Conservation (phyloP, 2,329 filamentous ascomycete species). For the Trichoderma harzianum region DNA sequence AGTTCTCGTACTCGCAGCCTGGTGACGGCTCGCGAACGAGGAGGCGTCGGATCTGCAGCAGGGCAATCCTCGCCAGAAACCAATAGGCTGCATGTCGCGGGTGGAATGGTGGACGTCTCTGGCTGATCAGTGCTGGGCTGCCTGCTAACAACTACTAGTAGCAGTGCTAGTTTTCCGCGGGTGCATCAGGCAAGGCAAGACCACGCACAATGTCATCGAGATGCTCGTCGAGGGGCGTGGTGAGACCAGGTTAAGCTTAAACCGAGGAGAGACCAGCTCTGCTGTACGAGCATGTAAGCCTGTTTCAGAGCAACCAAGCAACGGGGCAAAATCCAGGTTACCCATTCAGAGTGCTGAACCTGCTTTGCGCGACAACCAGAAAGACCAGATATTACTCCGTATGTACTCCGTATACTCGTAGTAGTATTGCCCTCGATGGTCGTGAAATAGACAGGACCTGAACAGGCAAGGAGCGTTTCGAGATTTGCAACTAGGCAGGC, state of each 20-base stretch:
- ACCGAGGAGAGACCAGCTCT: constrained; percentile 1
- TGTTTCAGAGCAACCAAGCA: neutral
- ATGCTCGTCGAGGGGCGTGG: neutral
- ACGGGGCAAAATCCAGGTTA: neutral
- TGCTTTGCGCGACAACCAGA: neutral
- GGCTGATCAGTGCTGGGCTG: neutral
- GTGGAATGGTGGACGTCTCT: neutral
- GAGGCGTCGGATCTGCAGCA: constrained; percentile 10
- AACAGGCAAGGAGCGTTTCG: neutral
- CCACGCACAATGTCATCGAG: constrained; percentile 8
- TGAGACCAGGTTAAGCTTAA: constrained; percentile 21
- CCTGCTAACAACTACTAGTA: neutral
- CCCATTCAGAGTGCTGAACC: neutral
- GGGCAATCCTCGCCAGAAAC: neutral
- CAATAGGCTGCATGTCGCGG: neutral
- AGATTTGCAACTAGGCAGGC: constrained; percentile 7
- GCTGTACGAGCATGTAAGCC: neutral
- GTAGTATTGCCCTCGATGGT: neutral
- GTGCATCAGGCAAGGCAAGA: constrained; percentile 11
- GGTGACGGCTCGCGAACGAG: neutral
- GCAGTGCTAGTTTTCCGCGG: neutral
- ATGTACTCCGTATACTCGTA: neutral
- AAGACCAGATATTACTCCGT: neutral
- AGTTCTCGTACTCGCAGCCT: neutral
- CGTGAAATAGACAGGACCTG: neutral